Evolutionary conservation across 352 stramenopile species (phyloP), one percentile per base, ranked within the genome.

Genomic region (Albugo candida): DNA sequence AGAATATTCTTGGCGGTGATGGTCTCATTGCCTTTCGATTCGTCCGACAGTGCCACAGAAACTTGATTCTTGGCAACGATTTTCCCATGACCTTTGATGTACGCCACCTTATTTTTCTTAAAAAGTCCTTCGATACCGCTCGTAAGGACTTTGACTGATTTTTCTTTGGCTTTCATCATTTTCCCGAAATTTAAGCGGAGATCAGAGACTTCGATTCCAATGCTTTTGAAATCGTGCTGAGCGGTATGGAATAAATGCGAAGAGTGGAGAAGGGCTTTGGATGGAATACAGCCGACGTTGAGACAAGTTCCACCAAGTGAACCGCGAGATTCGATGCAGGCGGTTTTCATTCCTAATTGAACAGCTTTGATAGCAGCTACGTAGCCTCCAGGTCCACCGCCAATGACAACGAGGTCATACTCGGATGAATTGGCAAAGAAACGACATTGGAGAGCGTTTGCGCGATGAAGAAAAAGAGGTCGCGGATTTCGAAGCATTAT

Each of bases 221-320:
- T 94, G 48, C 92, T 87, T 34, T 72, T 73, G 60, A 99, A 98
- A 55, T 97, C 75, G 61, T 97, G 79, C 63, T 95, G 93, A 40
- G 93, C 93, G 59, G 96, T 70, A 59, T 98, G 87, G 65, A 92
- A 97, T 55, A 98, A 64, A 65, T 99, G 93, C 51, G 80, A 93
- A 44, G 83, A 95, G 57, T 96, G 78, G 41, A 99, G 70, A 31
- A 99, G 72, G 36, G 95, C 94, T 69, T 98, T 98, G 59, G 92
- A 98, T 38, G 95, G 95, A 63, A 99, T 99, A 70, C 95, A 99
- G 36, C 95, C 95, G 5, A 99, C 94, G 63, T 99, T 99, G 27
- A 99, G 77, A 72, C 94, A 99, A 18, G 95, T 99, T 51, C 91
- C 94, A 45, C 94, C 95, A 36, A 99, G 69, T 54, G 72, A 64